Evolutionary conservation across 2,329 filamentous ascomycete genomes (phyloP), one percentile per base, ranked within the genome.

Genomic region (Onygenales sp.): DNA sequence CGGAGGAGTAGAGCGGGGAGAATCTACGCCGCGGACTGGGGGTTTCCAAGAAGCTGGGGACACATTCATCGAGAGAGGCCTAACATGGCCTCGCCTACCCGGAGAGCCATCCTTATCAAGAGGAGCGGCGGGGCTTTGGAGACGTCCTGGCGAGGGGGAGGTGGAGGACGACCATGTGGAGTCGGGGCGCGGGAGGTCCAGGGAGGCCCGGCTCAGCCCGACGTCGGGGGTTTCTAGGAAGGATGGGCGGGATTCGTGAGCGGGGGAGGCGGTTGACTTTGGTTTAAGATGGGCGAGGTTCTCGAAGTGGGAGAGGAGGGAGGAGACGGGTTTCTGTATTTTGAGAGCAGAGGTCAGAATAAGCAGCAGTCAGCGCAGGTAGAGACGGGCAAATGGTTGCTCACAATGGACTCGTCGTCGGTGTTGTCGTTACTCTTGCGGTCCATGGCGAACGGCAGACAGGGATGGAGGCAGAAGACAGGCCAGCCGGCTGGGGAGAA

Each of bases 11-110:
- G 73, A 73, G 41, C 64, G 65, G 7, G 72, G 72, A 2, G 73
- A 74, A 49, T 75, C 69, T 7, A 75, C 65, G 5, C 69, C 70
- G 50, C 75, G 63, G 1, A 66, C 69, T 9, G 73, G 72, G 9
- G 69, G 64, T 10, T 72, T 61, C 54, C 72, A 70, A 31, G 72
- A 67, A 11, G 71, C 68, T 4, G 71, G 68, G 36, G 68, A 66
- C 35, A 74, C 55, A 54, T 64, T 66, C 71, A 75, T 70, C 13
- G 72, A 75, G 57, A 73, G 64, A n/a, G 72, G 73, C 43, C 72
- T 64, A 51, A 64, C 81, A 84, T 64, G 80, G 83, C 63, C 84
- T 79, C 69, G 75, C 81, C 55, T 83, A 79, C 63, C 70, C 81
- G 57, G 82, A 80, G 70, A 72, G 17, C 63, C 66, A 41, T 49